These are phyloP conservation scores for Cryptococcus amylolentus DNA, from an alignment of 1,284 basidiomycete species.

Conservation along the genomic window DNA sequence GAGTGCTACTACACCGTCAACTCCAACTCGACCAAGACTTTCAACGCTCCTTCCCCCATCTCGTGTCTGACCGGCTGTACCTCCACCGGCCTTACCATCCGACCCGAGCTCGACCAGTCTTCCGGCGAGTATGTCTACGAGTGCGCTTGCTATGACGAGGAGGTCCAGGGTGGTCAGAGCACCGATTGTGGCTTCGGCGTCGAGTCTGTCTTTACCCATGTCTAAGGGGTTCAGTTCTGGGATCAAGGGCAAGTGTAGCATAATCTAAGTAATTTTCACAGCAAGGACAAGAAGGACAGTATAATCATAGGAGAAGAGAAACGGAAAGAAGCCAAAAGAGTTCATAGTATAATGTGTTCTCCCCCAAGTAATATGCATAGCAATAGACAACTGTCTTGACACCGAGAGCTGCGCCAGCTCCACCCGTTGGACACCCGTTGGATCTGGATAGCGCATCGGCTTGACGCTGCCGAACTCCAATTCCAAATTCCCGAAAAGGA, in stretches of 20 bases:
- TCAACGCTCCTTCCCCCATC: slow-evolving; percentile 5
- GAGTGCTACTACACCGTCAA: slow-evolving; percentile 5
- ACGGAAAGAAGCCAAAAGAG: no score
- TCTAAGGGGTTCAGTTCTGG: not conserved
- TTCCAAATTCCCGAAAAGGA: no score
- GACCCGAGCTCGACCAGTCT: slow-evolving; percentile 6
- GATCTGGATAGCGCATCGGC: no score
- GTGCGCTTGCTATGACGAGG: slow-evolving; percentile 7
- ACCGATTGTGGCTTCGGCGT: slow-evolving; percentile 14
- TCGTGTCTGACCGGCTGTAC: slow-evolving; percentile 5
- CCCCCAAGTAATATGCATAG: no score
- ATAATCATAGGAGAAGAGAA: not conserved
- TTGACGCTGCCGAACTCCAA: no score
- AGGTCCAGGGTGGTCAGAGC: slow-evolving; percentile 4
- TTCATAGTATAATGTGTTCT: no score
- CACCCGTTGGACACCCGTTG: no score
- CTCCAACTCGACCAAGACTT: not conserved
- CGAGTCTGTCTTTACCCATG: slow-evolving; percentile 6
- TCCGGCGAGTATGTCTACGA: slow-evolving; percentile 7
- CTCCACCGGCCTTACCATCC: not conserved
- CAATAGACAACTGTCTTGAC: no score
- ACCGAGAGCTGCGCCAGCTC: no score
- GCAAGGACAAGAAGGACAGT: not conserved
- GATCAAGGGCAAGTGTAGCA: no score
- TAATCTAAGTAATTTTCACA: no score